Evolutionary conservation across 257 asterid species (phyloP), one percentile per base, ranked within the genome.

Genomic region (Gentiana straminea): DNA sequence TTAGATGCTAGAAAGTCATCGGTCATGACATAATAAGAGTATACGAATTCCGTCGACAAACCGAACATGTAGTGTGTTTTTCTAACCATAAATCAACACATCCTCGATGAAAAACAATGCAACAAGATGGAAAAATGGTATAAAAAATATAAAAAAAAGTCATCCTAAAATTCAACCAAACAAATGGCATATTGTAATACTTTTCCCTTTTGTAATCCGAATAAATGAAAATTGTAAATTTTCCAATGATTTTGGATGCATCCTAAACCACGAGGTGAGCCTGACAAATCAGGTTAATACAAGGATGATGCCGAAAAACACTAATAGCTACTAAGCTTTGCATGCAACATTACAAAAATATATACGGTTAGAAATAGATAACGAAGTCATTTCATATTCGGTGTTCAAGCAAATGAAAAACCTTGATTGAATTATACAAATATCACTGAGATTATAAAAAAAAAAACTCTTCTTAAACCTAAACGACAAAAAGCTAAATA

Each of bases 21-120:
- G 88, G 86, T 0, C 93, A 71, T 4, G 72, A 7, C 12, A 9
- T 1, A 67, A 67, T 0, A 72, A 5, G 15, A 3, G 5, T 47
- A 49, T 79, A 84, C 9, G 87, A 88, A 58, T 68, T 67, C 12
- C 73, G 57, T 10, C 98, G 84, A 49, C 97, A 91, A 0, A 85
- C 98, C 0, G 98, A 97, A 67, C 98, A 91, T 0, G 98, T 87
- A 54, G 68, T 74, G 77, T 84, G 96, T 0, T 84, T 73, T 62
- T 76, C 95, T 5, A 91, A 81, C 98, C 98, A 87, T 2, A 84
- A 80, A 66, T 91, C 98, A 2, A 91, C 74, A 70, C 98, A 91
- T 7, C 81, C 94, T 62, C 80, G 88, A 57, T 91, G 98, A 55
- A 84, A 91, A 0, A 84, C 98, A 10, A 87, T 96, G 65, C 81